These are phyloP conservation scores for Aphanocladium album DNA, from an alignment of 2,329 filamentous ascomycete species.

Conservation along the genomic window DNA sequence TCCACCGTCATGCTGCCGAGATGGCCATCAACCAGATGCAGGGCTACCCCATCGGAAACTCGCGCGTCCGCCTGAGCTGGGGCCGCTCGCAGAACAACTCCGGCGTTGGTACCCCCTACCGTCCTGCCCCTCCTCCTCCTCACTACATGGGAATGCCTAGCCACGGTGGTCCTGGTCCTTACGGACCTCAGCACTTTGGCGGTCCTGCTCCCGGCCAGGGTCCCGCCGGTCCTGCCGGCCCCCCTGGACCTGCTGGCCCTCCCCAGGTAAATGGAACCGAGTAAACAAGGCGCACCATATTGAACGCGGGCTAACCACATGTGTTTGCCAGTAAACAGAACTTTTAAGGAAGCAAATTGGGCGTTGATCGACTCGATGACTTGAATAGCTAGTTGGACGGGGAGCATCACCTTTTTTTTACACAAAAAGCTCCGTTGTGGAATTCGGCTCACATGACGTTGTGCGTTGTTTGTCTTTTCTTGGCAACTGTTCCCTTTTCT, in stretches of 20 bases:
- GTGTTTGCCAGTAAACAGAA: slow-evolving; percentile 8
- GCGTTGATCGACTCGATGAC: slow-evolving; percentile 2
- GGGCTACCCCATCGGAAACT: slow-evolving; percentile 98
- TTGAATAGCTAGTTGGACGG: not conserved
- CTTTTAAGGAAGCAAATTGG: slow-evolving; percentile 2
- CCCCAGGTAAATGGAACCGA: slow-evolving; percentile 31
- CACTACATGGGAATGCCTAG: slow-evolving; percentile 49
- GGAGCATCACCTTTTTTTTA: not conserved
- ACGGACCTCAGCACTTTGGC: slow-evolving; percentile 44
- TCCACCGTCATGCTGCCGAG: slow-evolving; percentile 96
- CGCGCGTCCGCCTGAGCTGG: slow-evolving; percentile 94
- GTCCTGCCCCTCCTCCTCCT: slow-evolving; percentile 71
- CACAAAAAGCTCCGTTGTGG: slow-evolving; percentile 3
- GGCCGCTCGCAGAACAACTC: slow-evolving; percentile 99
- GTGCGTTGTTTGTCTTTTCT: slow-evolving; percentile 22
- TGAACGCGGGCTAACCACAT: slow-evolving; percentile 7
- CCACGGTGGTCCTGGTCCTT: slow-evolving; percentile 39
- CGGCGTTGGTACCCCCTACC: slow-evolving; percentile 93
- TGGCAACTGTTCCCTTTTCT: slow-evolving; percentile 6
- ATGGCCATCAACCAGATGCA: slow-evolving; percentile 99
- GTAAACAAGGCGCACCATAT: slow-evolving; percentile 11
- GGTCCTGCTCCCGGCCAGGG: slow-evolving; percentile 39
- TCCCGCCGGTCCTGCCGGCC: slow-evolving; percentile 33
- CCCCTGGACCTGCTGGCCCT: slow-evolving; percentile 33
- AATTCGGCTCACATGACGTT: slow-evolving; percentile 15